These are phyloP conservation scores for Aeschynomene evenia DNA, from an alignment of 306 rosid genomes.

Conservation along the genomic window DNA sequence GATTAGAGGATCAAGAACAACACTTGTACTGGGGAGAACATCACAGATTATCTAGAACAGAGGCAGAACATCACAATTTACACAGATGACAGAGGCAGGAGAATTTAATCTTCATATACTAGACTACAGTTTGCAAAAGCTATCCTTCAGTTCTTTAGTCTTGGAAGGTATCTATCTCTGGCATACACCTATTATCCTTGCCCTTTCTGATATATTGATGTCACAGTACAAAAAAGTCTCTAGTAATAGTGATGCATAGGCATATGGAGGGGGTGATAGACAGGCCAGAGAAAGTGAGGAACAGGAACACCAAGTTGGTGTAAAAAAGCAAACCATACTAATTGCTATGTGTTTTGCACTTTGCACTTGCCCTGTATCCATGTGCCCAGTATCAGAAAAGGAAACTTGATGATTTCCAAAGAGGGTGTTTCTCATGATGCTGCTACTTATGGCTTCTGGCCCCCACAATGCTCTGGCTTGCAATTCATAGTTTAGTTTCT, in stretches of 20 bases:
- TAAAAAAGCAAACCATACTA: neutral
- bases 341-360: neutral
- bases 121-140: neutral
- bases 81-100: conserved; percentile 60
- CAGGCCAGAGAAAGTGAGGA: neutral
- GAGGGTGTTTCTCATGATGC: conserved; percentile 3
- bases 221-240: neutral
- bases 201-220: neutral
- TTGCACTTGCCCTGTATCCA: conserved; percentile 9
- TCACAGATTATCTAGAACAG: conserved; percentile 49
- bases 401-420: conserved; percentile 26
- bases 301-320: neutral
- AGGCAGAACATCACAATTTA: too few species aligned
- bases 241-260: neutral
- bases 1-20: conserved; percentile 48
- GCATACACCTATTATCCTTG: neutral
- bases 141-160: neutral
- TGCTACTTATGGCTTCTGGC: conserved; percentile 19
- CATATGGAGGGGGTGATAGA: neutral
- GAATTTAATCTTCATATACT: conserved; percentile 42
- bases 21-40: conserved; percentile 46
- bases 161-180: neutral
- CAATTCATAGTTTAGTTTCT: neutral
- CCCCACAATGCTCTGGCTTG: conserved; percentile 16
- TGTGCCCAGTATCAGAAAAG: conserved; percentile 16